Conservation (phyloP, 352 stramenopile genomes). For the Phytopythium delawarense region DNA sequence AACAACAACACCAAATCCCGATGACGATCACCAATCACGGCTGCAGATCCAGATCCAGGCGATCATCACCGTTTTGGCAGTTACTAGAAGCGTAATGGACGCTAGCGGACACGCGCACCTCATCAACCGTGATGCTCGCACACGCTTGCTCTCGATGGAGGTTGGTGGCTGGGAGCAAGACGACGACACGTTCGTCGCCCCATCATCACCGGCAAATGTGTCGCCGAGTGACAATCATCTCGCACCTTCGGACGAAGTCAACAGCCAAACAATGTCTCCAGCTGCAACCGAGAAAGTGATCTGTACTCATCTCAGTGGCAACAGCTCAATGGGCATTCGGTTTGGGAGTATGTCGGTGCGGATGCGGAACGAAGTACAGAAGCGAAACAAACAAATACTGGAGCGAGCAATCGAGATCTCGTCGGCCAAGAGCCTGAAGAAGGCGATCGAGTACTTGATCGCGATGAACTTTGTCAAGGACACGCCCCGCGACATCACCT, state of each 20-base stretch:
- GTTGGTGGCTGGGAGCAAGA: conserved; percentile 84
- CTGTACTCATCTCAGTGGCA: not conserved
- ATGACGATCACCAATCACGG: conserved; percentile 32
- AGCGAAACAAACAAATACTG: conserved; percentile 74
- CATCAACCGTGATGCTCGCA: conserved; percentile 78
- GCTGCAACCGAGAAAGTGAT: not conserved
- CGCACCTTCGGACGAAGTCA: not conserved
- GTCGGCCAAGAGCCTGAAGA: conserved; percentile 81
- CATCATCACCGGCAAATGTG: not conserved
- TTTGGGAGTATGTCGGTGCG: conserved; percentile 62
- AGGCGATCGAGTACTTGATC: conserved; percentile 80
- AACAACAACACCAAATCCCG: conserved; percentile 15
- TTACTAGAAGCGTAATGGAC: conserved; percentile 83
- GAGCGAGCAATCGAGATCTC: conserved; percentile 81
- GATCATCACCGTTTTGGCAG: conserved; percentile 70
- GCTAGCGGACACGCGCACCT: conserved; percentile 80
- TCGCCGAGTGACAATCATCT: not conserved
- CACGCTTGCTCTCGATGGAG: conserved; percentile 76
- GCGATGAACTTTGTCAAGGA: conserved; percentile 87
- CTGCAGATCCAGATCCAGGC: conserved; percentile 54
- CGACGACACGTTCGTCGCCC: conserved; percentile 15
- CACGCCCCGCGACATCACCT: conserved; percentile 87
- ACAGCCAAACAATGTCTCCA: not conserved
- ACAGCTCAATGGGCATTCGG: conserved; percentile 11
- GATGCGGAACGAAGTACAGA: conserved; percentile 83